A percentile compares a stretch with the other conserved stretches of the same genome.
Conservation (phyloP, 257 asterid genomes). For the Solanum tacnaense region DNA sequence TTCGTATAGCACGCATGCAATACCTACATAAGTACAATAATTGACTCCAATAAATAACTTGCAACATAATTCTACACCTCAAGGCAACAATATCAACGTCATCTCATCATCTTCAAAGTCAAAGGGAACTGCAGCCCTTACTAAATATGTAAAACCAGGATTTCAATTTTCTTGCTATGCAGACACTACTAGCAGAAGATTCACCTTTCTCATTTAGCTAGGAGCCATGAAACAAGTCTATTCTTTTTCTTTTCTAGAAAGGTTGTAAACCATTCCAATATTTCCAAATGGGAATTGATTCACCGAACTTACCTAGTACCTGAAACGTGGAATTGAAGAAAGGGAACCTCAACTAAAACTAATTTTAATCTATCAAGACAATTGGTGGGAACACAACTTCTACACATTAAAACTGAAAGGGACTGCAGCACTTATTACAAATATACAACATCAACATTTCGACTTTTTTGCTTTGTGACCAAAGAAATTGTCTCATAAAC, state of each 20-base stretch:
- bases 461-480: not conserved
- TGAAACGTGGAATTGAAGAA: not conserved
- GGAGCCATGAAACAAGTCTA: not conserved
- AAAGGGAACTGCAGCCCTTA: not conserved
- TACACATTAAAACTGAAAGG: not conserved
- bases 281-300: not conserved
- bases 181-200: not conserved
- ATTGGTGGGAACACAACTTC: not conserved
- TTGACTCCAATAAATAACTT: not conserved
- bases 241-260: not conserved
- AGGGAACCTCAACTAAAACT: not conserved
- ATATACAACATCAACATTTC: not conserved
- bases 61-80: not conserved
- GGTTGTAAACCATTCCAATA: not conserved
- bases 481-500: not conserved
- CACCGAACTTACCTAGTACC: not conserved
- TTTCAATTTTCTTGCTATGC: not conserved
- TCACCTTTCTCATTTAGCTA: not conserved
- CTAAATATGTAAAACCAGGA: not conserved
- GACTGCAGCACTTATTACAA: not conserved
- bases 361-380: not conserved
- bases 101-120: not conserved
- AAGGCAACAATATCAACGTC: not conserved
- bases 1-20: constrained; percentile 78
- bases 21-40: constrained; percentile 35